Evolutionary conservation across 352 stramenopile species (phyloP).

Genomic region (Globisporangium heterothallicum): DNA sequence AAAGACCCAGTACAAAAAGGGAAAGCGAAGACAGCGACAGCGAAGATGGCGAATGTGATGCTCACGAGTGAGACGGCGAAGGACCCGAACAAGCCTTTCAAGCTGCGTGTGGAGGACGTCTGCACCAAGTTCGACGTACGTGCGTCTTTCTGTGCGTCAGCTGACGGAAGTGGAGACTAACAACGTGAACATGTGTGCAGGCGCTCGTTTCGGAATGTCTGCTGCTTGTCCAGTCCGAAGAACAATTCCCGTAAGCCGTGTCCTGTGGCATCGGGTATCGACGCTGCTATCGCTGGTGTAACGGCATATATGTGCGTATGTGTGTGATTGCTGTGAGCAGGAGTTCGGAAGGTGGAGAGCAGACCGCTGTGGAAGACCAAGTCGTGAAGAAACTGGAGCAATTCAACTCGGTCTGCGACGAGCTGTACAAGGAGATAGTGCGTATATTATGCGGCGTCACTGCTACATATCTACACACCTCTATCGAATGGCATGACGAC

Average conservation of each 20-base stretch:
- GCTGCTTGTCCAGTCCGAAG: conserved; percentile 68
- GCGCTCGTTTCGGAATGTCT: conserved; percentile 73
- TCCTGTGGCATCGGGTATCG: neutral
- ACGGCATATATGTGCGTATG: neutral
- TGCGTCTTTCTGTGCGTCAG: neutral
- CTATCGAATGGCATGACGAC: neutral
- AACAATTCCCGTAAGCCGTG: conserved; percentile 46
- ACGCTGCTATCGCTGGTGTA: neutral
- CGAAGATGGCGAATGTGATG: conserved; percentile 83
- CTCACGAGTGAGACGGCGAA: conserved; percentile 84
- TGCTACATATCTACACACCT: neutral
- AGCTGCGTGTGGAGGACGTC: conserved; percentile 79
- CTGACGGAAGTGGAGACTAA: too few relatives aligned
- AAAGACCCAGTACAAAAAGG: conserved; percentile 1
- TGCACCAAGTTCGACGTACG: conserved; percentile 77
- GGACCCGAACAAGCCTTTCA: conserved; percentile 87
- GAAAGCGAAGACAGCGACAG: neutral
- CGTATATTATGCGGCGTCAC: conserved; percentile 7
- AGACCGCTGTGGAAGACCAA: conserved; percentile 52
- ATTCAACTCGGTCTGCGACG: conserved; percentile 86
- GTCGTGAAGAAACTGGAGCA: conserved; percentile 85
- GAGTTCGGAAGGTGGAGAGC: conserved; percentile 21
- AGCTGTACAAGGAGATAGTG: conserved; percentile 87
- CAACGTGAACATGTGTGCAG: conserved; percentile 25
- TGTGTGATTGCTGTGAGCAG: conserved; percentile 10